Percentiles rank a stretch among this genome's conserved stretches.
Conservation (phyloP, 2,329 filamentous ascomycete species). For the Massarina eburnea region DNA sequence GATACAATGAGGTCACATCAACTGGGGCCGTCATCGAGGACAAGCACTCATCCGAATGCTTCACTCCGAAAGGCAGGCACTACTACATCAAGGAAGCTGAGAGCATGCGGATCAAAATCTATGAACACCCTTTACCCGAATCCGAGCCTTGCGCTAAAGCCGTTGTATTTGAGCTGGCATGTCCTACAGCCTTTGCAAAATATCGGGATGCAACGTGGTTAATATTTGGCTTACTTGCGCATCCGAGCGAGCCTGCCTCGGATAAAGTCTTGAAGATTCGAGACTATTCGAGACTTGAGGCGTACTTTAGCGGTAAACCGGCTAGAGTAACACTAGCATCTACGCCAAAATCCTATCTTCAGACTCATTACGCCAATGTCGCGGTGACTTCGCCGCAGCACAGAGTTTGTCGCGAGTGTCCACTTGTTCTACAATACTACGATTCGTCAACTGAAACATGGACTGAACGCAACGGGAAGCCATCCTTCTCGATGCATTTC, state of each 20-base stretch:
- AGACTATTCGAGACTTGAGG: conserved; percentile 36
- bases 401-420: conserved; percentile 51
- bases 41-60: no score
- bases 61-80: no score
- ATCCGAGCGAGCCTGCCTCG: conserved; percentile 3
- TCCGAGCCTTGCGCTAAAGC: conserved; percentile 41
- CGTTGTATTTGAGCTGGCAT: conserved; percentile 55
- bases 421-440: conserved; percentile 52
- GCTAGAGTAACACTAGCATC: conserved; percentile 47
- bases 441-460: conserved; percentile 47
- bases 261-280: conserved; percentile 22
- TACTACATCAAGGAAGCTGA: conserved; percentile 37
- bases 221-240: conserved; percentile 46
- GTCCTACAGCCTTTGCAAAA: conserved; percentile 47
- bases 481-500: conserved; percentile 53
- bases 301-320: conserved; percentile 15
- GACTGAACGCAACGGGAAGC: conserved; percentile 32
- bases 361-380: conserved; percentile 52
- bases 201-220: conserved; percentile 59
- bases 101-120: conserved; percentile 48
- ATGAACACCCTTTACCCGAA: conserved; percentile 55
- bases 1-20: conserved; percentile 14
- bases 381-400: conserved; percentile 46
- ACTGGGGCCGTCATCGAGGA: conserved; percentile 7
- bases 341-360: conserved; percentile 48